Percentiles rank a stretch among this genome's conserved stretches.
Evolutionary conservation across 129 eudicot species (phyloP).

Genomic region (Pseudognaphalium luteoalbum): DNA sequence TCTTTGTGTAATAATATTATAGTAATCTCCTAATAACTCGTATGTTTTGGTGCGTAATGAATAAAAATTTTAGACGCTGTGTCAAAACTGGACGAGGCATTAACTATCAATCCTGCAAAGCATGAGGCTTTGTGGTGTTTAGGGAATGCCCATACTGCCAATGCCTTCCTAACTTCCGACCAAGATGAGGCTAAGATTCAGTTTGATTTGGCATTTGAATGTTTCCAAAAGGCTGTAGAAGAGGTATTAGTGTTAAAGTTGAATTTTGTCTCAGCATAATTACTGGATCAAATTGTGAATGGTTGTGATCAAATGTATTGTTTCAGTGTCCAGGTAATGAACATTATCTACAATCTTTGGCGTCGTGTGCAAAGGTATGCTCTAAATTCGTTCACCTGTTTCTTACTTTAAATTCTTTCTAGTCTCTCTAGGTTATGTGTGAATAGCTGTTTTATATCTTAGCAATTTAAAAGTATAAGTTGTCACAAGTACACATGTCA

Average conservation of each 20-base stretch:
- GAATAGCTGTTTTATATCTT: neutral
- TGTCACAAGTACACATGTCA: neutral
- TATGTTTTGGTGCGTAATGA: neutral
- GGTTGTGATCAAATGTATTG: constrained; percentile 24
- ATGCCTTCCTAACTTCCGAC: constrained; percentile 51
- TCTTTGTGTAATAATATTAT: neutral
- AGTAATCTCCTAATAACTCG: neutral
- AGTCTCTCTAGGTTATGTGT: constrained; percentile 17
- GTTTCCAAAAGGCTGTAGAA: constrained; percentile 52
- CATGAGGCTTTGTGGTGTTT: constrained; percentile 64
- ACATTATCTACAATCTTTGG: constrained; percentile 51
- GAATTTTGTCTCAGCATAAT: neutral
- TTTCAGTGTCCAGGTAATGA: constrained; percentile 58
- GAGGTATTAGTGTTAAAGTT: constrained; percentile 36
- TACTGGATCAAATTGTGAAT: constrained; percentile 10
- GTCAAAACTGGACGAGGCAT: constrained; percentile 52
- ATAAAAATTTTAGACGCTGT: constrained; percentile 43
- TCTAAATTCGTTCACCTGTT: neutral
- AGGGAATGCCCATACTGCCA: constrained; percentile 60
- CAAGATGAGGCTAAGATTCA: constrained; percentile 40
- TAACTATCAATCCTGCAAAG: constrained; percentile 50
- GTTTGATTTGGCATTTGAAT: constrained; percentile 44
- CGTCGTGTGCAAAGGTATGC: constrained; percentile 50
- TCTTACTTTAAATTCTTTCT: constrained; percentile 1
- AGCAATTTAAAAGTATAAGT: neutral